Evolutionary conservation across 2,329 filamentous ascomycete species (phyloP), one percentile per base, ranked within the genome.

Genomic region (Curvularia sp.): DNA sequence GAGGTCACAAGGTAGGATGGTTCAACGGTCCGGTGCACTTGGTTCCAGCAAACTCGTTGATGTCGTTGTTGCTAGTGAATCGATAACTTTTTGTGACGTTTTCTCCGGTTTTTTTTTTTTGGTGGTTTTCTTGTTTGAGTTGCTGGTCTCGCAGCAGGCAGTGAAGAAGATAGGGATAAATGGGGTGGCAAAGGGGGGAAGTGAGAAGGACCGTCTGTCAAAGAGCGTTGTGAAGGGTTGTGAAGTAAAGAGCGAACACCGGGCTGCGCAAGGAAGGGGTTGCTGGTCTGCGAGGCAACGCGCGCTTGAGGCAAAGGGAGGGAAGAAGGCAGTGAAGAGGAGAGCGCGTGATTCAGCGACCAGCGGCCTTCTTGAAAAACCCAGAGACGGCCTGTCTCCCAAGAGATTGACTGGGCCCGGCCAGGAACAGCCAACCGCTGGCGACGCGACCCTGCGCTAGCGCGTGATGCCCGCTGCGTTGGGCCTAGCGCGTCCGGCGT

Each of bases 181-280:
- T 53, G 61, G 55, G 55, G 49, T 22, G 51, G 49, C 33, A 43
- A 69, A 68, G 59, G 13, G 12, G 31, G 12, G 31, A 15, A 44
- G 30, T 20, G 35, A 38, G 22, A 65, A 67, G 64, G 58, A 55
- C 60, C 58, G 67, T 73, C 71, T 75, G 63, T 74, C 70, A 78
- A 78, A 75, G 75, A 77, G 71, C 71, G 65, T 61, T 61, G 49
- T 56, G 63, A 67, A 70, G 65, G 71, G 72, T 70, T 67, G 69
- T 71, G 72, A 72, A 70, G 72, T 76, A 77, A 78, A 65, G 76
- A 78, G 75, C 73, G 75, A 74, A 77, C 74, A 73, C 71, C 68
- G 64, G 71, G 71, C 63, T 67, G 69, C 61, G 65, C 69, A 70
- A 66, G 61, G 68, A 68, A 68, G 54, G 68, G 64, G 58, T 64